Percentiles rank a stretch among this genome's conserved stretches.
Evolutionary conservation across 78 protist species (phyloP).

Genomic region (Cyanophora paradoxa): DNA sequence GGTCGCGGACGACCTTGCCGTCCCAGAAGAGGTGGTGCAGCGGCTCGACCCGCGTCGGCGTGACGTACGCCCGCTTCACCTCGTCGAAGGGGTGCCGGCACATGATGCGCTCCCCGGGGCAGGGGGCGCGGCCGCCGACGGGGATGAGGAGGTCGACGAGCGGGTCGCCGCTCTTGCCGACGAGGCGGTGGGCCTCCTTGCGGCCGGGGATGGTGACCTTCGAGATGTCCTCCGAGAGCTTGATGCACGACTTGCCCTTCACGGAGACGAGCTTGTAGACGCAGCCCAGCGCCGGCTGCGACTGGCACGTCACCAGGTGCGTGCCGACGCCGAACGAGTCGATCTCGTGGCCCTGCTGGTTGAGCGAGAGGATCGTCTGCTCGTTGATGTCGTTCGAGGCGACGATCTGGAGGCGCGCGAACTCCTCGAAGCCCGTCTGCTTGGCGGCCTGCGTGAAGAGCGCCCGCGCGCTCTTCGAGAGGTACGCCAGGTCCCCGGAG

Average conservation of each 20-base stretch:
- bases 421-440: too few relatives aligned
- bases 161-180: slow-evolving; percentile 43
- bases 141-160: slow-evolving; percentile 44
- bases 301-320: slow-evolving; percentile 76
- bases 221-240: slow-evolving; percentile 53
- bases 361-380: slow-evolving; percentile 46
- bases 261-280: slow-evolving; percentile 84
- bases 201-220: slow-evolving; percentile 74
- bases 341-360: slow-evolving; percentile 63
- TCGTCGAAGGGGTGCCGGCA: slow-evolving; percentile 68
- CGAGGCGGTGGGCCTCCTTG: slow-evolving; percentile 57
- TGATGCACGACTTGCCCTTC: slow-evolving; percentile 72
- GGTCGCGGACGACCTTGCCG: too few relatives aligned
- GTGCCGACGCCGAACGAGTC: slow-evolving; percentile 89
- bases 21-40: slow-evolving; percentile 46
- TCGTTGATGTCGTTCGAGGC: slow-evolving; percentile 86
- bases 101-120: slow-evolving; percentile 45
- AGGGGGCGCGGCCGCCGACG: background rate
- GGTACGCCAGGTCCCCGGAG: slow-evolving; percentile 79
- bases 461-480: slow-evolving; percentile 50
- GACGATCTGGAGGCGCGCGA: slow-evolving; percentile 52
- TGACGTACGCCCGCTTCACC: slow-evolving; percentile 50
- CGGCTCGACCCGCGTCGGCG: slow-evolving; percentile 33
- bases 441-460: slow-evolving; percentile 31
- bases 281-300: slow-evolving; percentile 88